Conservation (phyloP, 2,329 filamentous ascomycete genomes). For the Botrytis medusae region DNA sequence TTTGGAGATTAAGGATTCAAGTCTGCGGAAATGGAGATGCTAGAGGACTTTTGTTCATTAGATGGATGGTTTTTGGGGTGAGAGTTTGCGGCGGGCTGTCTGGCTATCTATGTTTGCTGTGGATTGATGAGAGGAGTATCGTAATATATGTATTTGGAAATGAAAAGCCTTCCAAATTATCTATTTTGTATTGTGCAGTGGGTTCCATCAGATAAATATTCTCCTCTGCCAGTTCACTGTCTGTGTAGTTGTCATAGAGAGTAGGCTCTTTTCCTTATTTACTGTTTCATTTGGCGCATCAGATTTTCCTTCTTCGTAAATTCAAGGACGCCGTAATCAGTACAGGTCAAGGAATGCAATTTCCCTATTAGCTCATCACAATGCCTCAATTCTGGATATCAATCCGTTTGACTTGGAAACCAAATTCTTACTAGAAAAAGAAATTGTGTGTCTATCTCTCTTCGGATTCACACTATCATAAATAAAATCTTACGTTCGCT, state of each 20-base stretch:
- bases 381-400: not conserved
- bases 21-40: not conserved
- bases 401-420: accelerated
- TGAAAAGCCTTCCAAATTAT: accelerated
- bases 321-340: too few relatives aligned
- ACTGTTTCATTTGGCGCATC: not conserved
- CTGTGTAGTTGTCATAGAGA: not conserved
- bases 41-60: too few relatives aligned
- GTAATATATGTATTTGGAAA: not conserved
- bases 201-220: not conserved
- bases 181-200: not conserved
- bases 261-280: not conserved
- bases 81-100: not conserved
- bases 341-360: too few relatives aligned
- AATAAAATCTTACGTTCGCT: not conserved
- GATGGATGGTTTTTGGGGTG: not conserved
- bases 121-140: not conserved
- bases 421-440: not conserved
- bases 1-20: not conserved
- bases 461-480: not conserved
- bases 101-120: not conserved
- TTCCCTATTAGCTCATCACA: not conserved
- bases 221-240: accelerated
- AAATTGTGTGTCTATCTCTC: accelerated
- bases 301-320: not conserved